A percentile compares a stretch with the other conserved stretches of the same genome.
These are phyloP conservation scores for Carex myosuroides DNA, from an alignment of 176 grass and related monocot genomes.

Conservation along the genomic window DNA sequence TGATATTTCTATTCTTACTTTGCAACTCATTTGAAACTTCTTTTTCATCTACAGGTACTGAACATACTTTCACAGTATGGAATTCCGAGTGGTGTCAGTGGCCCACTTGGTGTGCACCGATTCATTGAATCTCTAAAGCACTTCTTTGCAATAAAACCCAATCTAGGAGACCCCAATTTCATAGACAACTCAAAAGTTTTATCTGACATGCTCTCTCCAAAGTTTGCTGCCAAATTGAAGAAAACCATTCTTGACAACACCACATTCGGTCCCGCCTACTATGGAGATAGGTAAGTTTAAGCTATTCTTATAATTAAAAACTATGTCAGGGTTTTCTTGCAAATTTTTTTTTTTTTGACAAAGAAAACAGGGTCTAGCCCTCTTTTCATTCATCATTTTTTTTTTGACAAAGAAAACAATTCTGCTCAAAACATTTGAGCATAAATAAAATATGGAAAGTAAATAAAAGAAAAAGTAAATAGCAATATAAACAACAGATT, in stretches of 20 bases:
- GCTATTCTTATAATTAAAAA: not conserved
- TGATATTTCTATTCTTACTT: not conserved
- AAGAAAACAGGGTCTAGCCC: no score
- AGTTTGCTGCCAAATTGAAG: constrained; percentile 82
- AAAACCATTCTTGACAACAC: constrained; percentile 76
- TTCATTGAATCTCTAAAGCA: constrained; percentile 83
- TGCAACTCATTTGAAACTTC: not conserved
- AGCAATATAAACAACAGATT: no score
- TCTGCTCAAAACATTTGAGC: no score
- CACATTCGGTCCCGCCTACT: constrained; percentile 63
- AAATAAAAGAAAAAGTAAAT: no score
- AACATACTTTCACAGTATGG: constrained; percentile 91
- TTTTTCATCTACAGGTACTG: constrained; percentile 43
- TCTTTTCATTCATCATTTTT: no score
- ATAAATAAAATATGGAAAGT: no score
- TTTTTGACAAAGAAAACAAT: no score
- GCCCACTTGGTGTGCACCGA: constrained; percentile 67
- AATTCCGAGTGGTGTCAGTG: constrained; percentile 52
- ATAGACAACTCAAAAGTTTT: constrained; percentile 49
- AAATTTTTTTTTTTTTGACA: not conserved
- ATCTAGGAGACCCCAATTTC: constrained; percentile 81
- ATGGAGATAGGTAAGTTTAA: constrained; percentile 60
- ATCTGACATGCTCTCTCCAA: constrained; percentile 67
- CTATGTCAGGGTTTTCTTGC: not conserved
- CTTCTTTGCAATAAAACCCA: constrained; percentile 57